Evolutionary conservation across 331 rosid genomes (phyloP).

Genomic region (Acacia concinna): DNA sequence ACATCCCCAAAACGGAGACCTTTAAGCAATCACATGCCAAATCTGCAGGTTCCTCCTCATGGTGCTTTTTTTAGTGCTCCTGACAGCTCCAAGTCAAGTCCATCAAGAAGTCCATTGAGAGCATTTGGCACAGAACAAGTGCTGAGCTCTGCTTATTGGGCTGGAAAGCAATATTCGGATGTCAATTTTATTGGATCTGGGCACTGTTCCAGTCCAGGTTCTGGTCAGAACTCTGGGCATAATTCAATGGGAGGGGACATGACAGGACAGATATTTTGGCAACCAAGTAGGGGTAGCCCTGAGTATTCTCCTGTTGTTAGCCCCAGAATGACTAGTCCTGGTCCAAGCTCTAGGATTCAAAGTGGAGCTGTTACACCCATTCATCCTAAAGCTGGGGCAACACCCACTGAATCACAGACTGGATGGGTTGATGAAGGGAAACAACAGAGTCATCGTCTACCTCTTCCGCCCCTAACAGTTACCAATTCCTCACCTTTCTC

Average conservation of each 20-base stretch:
- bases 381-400: slow-evolving; percentile 85
- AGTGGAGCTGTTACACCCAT: slow-evolving; percentile 98
- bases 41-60: slow-evolving; percentile 83
- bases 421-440: slow-evolving; percentile 78
- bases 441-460: slow-evolving; percentile 93
- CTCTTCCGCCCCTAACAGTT: slow-evolving; percentile 87
- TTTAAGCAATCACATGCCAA: slow-evolving; percentile 73
- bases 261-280: slow-evolving; percentile 87
- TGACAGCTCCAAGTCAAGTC: slow-evolving; percentile 97
- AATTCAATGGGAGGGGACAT: slow-evolving; percentile 99
- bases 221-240: slow-evolving; percentile 97
- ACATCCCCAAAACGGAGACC: slow-evolving; percentile 77
- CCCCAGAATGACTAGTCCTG: slow-evolving; percentile 98
- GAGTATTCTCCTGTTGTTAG: slow-evolving; percentile 98
- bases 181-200: slow-evolving; percentile 80
- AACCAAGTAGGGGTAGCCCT: slow-evolving; percentile 97
- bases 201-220: slow-evolving; percentile 96
- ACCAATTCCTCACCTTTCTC: slow-evolving; percentile 67
- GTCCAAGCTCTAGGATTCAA: slow-evolving; percentile 97
- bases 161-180: slow-evolving; percentile 72
- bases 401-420: slow-evolving; percentile 61
- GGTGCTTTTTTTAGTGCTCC: slow-evolving; percentile 90
- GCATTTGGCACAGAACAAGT: slow-evolving; percentile 84
- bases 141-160: slow-evolving; percentile 71
- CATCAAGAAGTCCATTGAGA: slow-evolving; percentile 93